A percentile compares a stretch with the other conserved stretches of the same genome.
These are phyloP conservation scores for Kodamaea alishanica DNA, from an alignment of 1,139 yeast genomes.

Conservation along the genomic window DNA sequence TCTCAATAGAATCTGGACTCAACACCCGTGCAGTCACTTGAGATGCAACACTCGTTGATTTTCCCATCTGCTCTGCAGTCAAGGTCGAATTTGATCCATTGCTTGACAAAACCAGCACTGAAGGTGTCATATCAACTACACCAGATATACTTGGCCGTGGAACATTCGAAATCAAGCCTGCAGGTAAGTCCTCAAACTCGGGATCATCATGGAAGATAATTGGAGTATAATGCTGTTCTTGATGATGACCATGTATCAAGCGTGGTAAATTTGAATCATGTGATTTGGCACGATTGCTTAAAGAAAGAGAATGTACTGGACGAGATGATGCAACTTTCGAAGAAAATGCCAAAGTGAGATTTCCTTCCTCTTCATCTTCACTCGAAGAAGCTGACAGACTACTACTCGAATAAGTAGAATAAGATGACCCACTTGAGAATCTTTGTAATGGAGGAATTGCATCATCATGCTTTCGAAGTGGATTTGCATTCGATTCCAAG, in stretches of 20 bases:
- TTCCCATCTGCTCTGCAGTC: slow-evolving; percentile 13
- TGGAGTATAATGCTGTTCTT: slow-evolving; percentile 20
- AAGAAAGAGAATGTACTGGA: slow-evolving; percentile 36
- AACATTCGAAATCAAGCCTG: slow-evolving; percentile 26
- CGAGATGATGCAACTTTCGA: slow-evolving; percentile 37
- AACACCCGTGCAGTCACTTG: not conserved
- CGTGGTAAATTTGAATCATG: slow-evolving; percentile 43
- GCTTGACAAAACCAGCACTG: slow-evolving; percentile 14
- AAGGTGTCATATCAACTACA: slow-evolving; percentile 8
- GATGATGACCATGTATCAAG: slow-evolving; percentile 15
- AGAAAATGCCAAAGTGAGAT: slow-evolving; percentile 52
- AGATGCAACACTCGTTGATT: slow-evolving; percentile 1
- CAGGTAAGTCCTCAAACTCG: slow-evolving; percentile 45
- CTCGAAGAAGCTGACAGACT: slow-evolving; percentile 14
- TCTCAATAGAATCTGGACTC: not conserved
- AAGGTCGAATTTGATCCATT: slow-evolving; percentile 23
- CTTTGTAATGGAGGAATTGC: slow-evolving; percentile 16
- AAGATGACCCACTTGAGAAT: slow-evolving; percentile 4
- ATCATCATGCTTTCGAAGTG: slow-evolving; percentile 4
- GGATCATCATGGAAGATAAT: slow-evolving; percentile 30
- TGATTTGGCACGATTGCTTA: slow-evolving; percentile 38
- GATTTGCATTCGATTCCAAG: not conserved
- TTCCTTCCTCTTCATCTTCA: slow-evolving; percentile 40
- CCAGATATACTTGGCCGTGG: slow-evolving; percentile 21
- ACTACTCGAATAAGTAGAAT: slow-evolving; percentile 8